Percentiles rank a stretch among this genome's conserved stretches.
phyloP scores from a whole-genome alignment of 148 eudicot species.

The Amaranthus hypochondriacus region DNA sequence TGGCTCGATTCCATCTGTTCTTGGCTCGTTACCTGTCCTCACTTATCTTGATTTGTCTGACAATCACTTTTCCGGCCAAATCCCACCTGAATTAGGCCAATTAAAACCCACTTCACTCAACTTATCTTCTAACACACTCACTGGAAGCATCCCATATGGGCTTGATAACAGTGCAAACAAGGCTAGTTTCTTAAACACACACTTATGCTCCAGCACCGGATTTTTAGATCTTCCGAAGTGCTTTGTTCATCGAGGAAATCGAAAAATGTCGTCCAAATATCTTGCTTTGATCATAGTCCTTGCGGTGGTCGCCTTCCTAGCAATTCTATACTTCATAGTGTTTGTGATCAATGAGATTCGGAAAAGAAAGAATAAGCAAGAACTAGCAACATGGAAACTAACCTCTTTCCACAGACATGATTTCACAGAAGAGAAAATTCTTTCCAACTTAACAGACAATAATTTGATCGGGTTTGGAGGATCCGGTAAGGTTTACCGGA shows the following conservation, averaged over 20 bases:
- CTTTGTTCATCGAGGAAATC: background rate
- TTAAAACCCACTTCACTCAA: constrained; percentile 43
- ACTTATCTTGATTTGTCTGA: constrained; percentile 45
- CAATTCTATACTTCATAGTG: constrained; percentile 24
- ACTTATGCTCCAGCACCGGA: constrained; percentile 40
- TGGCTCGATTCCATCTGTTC: constrained; percentile 43
- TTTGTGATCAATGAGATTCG: constrained; percentile 24
- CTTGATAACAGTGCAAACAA: constrained; percentile 53
- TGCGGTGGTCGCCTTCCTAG: constrained; percentile 29
- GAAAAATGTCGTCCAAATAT: constrained; percentile 23
- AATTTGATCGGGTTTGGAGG: constrained; percentile 69
- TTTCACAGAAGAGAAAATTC: constrained; percentile 46
- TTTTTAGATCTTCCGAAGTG: constrained; percentile 43
- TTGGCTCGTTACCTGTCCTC: constrained; percentile 54
- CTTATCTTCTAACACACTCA: constrained; percentile 54
- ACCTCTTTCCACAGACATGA: constrained; percentile 52
- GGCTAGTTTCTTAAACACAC: constrained; percentile 49
- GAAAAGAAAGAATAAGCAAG: constrained; percentile 27
- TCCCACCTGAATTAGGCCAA: constrained; percentile 52
- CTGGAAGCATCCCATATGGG: constrained; percentile 45
- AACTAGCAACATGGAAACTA: constrained; percentile 42
- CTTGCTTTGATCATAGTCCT: constrained; percentile 42
- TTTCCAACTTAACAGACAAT: constrained; percentile 43
- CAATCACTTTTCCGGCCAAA: constrained; percentile 51
- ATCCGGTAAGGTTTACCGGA: constrained; percentile 53